Conservation (phyloP, 208 protist genomes). For the Trypanosoma platydactyli region DNA sequence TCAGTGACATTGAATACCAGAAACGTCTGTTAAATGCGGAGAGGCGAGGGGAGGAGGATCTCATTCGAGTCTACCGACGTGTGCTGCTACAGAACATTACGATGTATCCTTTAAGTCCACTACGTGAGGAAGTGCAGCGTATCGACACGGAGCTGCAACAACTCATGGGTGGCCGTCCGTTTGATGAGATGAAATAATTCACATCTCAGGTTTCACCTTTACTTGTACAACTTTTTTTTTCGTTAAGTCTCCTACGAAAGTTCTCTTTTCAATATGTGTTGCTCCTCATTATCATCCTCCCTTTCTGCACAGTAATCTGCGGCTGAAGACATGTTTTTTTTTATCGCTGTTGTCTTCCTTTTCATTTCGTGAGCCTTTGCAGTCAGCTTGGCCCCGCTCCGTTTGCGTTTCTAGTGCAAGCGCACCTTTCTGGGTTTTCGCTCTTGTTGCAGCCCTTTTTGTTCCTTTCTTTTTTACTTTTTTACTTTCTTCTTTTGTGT, state of each 20-base stretch:
- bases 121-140: constrained; percentile 8
- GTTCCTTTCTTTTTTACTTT: not conserved
- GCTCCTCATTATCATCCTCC: too few relatives aligned
- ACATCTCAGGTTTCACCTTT: too few relatives aligned
- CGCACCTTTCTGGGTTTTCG: not conserved
- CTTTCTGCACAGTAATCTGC: too few relatives aligned
- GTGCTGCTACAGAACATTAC: constrained; percentile 5
- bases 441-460: not conserved
- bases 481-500: not conserved
- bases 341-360: too few relatives aligned
- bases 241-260: too few relatives aligned
- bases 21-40: constrained; percentile 1
- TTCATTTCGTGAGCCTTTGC: too few relatives aligned
- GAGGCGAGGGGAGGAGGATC: constrained; percentile 8
- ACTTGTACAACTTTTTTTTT: too few relatives aligned
- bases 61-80: constrained; percentile 11
- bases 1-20: constrained; percentile 16
- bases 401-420: too few relatives aligned
- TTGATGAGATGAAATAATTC: not conserved
- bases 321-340: too few relatives aligned
- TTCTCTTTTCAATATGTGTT: too few relatives aligned
- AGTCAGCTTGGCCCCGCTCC: too few relatives aligned
- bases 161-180: not conserved
- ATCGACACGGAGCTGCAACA: constrained; percentile 8
- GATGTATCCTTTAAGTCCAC: constrained; percentile 8